These are phyloP conservation scores for Leucogyrophana mollusca DNA, from an alignment of 768 basidiomycete species.

Conservation along the genomic window DNA sequence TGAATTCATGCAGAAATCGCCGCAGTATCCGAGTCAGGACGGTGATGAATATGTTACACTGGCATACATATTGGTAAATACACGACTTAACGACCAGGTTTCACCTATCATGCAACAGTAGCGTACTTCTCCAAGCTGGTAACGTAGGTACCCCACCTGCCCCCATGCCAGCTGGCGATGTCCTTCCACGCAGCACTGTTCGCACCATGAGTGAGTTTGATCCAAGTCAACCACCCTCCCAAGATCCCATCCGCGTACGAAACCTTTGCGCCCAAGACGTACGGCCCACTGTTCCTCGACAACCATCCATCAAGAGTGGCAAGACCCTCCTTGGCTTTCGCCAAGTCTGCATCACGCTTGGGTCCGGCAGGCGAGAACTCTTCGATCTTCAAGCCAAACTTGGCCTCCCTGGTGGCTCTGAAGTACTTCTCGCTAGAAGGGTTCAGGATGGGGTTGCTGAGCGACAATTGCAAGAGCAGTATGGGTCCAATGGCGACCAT, in stretches of 20 bases:
- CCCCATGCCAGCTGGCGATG: conserved; percentile 34
- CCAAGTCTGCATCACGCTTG: conserved; percentile 23
- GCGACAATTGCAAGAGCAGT: conserved; percentile 13
- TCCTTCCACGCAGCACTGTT: conserved; percentile 32
- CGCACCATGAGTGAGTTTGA: conserved; percentile 24
- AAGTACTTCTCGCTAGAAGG: conserved; percentile 31
- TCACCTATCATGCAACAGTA: conserved; percentile 7
- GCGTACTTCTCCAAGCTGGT: conserved; percentile 32
- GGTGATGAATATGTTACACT: too few species aligned
- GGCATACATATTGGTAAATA: too few species aligned
- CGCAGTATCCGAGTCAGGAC: too few species aligned
- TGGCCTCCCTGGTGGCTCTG: conserved; percentile 30
- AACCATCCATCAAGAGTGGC: conserved; percentile 29
- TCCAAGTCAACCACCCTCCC: conserved; percentile 35
- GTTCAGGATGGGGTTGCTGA: conserved; percentile 17
- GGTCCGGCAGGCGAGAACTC: conserved; percentile 33
- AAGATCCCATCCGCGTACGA: conserved; percentile 36
- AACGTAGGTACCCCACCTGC: conserved; percentile 36
- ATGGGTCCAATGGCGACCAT: conserved; percentile 9
- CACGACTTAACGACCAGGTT: too few species aligned
- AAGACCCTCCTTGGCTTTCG: conserved; percentile 23
- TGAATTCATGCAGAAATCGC: too few species aligned
- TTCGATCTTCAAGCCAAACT: conserved; percentile 32
- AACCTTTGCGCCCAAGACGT: conserved; percentile 32
- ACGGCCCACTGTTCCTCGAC: conserved; percentile 28